phyloP scores from a whole-genome alignment of 345 rosid species.

The Syzygium jambos region DNA sequence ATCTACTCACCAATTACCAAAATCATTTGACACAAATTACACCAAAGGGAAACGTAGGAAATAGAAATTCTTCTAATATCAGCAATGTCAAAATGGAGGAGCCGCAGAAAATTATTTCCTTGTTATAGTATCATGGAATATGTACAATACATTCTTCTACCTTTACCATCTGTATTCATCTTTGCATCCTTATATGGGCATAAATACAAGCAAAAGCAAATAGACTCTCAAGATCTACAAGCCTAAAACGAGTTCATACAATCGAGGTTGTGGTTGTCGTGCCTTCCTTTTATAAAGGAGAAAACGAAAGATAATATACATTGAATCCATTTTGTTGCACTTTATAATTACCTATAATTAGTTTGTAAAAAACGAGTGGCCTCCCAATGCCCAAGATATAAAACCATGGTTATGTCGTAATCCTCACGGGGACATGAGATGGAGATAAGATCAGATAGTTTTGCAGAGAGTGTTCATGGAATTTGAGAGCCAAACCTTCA shows the following conservation, averaged over 20 bases:
- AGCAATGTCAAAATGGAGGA: neutral
- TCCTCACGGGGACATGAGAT: neutral
- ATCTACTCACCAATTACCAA: neutral
- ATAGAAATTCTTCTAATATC: neutral
- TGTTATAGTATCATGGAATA: neutral
- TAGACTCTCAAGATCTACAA: neutral
- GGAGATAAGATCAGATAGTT: neutral
- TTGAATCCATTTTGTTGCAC: neutral
- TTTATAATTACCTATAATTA: neutral
- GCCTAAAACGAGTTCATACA: neutral
- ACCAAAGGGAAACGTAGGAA: neutral
- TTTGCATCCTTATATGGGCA: neutral
- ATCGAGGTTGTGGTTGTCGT: neutral
- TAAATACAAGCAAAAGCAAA: neutral
- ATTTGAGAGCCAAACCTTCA: neutral
- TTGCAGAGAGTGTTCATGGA: neutral
- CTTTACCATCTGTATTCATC: neutral
- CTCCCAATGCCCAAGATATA: neutral
- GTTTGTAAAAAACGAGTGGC: neutral
- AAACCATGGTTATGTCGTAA: neutral
- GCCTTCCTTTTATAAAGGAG: neutral
- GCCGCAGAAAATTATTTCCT: neutral
- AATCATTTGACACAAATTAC: neutral
- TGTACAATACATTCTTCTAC: neutral
- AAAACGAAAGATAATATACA: neutral